A percentile compares a stretch with the other conserved stretches of the same genome.
Evolutionary conservation across 192 early-diverging fungal genomes (phyloP).

Genomic region (Pilaira anomala): DNA sequence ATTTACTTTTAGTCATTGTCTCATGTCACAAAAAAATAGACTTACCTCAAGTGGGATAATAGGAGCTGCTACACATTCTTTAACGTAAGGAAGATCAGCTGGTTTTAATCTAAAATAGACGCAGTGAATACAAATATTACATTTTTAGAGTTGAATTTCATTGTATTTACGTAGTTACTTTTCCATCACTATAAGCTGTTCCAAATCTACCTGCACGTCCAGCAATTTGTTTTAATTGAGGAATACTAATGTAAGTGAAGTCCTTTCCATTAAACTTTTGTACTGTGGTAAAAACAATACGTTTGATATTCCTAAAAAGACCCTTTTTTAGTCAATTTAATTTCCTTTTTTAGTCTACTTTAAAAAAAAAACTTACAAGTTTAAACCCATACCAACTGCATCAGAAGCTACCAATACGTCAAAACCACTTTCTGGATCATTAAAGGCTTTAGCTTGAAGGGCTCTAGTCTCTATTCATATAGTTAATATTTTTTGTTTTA

Average conservation of each 20-base stretch:
- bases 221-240: constrained; percentile 91
- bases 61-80: constrained; percentile 36
- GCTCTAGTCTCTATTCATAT: constrained; percentile 69
- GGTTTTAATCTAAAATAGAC: constrained; percentile 7
- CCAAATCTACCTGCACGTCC: constrained; percentile 88
- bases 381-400: constrained; percentile 97
- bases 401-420: constrained; percentile 92
- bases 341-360: neutral
- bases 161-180: constrained; percentile 64
- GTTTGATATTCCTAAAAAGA: constrained; percentile 69
- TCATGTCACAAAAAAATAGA: neutral
- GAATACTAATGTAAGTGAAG: constrained; percentile 52
- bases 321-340: neutral
- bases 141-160: neutral
- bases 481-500: neutral
- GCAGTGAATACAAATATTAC: constrained; percentile 10
- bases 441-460: constrained; percentile 86
- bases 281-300: constrained; percentile 79
- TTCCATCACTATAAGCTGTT: constrained; percentile 61
- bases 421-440: constrained; percentile 71
- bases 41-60: constrained; percentile 27
- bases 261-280: constrained; percentile 77
- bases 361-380: constrained; percentile 60
- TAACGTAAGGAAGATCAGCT: constrained; percentile 24
- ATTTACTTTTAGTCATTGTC: neutral